Evolutionary conservation across 768 basidiomycete species (phyloP), one percentile per base, ranked within the genome.

Genomic region (Kwoniella mangroviensis): DNA sequence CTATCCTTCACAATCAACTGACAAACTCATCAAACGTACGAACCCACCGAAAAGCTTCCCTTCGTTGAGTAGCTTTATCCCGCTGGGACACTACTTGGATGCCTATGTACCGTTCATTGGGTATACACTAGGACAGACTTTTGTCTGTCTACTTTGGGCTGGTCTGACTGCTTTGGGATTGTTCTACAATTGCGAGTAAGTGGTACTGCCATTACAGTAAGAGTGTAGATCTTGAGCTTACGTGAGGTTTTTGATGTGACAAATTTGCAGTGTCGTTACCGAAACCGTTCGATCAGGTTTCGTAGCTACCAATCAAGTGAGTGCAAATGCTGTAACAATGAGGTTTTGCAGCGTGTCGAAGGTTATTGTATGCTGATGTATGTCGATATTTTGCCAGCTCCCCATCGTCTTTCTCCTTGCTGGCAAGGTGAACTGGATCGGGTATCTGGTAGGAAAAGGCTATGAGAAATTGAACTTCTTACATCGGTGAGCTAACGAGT

Each of bases 341-440:
- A 4, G 6, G 9, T 2, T 63, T 3, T n/a, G 21, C 15, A 26
- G 24, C 28, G 5, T 41, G n/a, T 21, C n/a, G 34, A 41, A 21
- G 24, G 13, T 43, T 17, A 17, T 17, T 19, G 26, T 15, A 34
- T 15, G 26, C 24, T 63, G 3, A 53, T 34, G 1, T 6, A 34
- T 19, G 1, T 55, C 9, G 7, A 19, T 79, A 26, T 34, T 5
- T 5, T 2, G 19, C 41, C n/a, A 82, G 63, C 60, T 82, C 0
- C 81, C 81, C 0, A 43, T 82, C 5, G 75, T 80, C 1, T 58
- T 82, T 34, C 73, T 71, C 43, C 70, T 82, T 10, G 81, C 75
- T 13, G 77, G 71, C 1, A 63, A 76, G 52, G 77, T 77, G 26
- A 81, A 80, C 49, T 67, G 77, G 34, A 63, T 81, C 3, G 75